These are phyloP conservation scores for Schwanniomyces pseudopolymorphus DNA, from an alignment of 805 yeast genomes.

Conservation along the genomic window DNA sequence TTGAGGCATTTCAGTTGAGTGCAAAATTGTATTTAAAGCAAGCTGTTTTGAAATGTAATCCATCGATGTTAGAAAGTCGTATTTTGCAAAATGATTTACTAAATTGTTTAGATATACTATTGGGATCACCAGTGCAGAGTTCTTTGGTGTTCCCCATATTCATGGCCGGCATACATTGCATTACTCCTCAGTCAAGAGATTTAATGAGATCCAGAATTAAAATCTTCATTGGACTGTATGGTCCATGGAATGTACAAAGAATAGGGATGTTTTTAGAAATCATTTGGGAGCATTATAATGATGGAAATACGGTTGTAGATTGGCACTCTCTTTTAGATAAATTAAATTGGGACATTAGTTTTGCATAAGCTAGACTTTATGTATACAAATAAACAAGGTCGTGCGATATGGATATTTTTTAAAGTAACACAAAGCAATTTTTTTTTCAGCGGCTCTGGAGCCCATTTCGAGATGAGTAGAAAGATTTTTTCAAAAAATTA, in stretches of 20 bases:
- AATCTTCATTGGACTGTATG: conserved; percentile 58
- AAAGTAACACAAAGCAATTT: conserved; percentile 8
- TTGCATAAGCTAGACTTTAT: conserved; percentile 45
- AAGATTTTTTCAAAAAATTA: conserved; percentile 5
- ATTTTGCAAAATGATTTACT: conserved; percentile 53
- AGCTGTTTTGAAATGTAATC: conserved; percentile 57
- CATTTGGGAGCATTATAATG: conserved; percentile 48
- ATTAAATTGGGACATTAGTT: conserved; percentile 76
- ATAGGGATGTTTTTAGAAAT: conserved; percentile 44
- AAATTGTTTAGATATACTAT: conserved; percentile 56
- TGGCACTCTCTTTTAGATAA: conserved; percentile 69
- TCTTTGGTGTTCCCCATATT: conserved; percentile 75
- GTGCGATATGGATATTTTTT: not conserved
- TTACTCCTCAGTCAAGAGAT: conserved; percentile 50
- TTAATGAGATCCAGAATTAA: conserved; percentile 53
- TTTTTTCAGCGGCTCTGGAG: conserved; percentile 3
- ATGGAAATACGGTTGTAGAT: conserved; percentile 64
- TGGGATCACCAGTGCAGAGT: conserved; percentile 69
- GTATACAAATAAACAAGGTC: not conserved
- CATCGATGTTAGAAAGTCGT: conserved; percentile 64
- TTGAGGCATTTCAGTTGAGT: conserved; percentile 69
- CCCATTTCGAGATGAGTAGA: conserved; percentile 9
- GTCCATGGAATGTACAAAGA: conserved; percentile 60
- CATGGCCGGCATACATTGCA: conserved; percentile 71
- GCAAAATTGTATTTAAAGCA: conserved; percentile 68